Evolutionary conservation across 2,329 filamentous ascomycete genomes (phyloP), one percentile per base, ranked within the genome.

Genomic region (Capronia coronata): DNA sequence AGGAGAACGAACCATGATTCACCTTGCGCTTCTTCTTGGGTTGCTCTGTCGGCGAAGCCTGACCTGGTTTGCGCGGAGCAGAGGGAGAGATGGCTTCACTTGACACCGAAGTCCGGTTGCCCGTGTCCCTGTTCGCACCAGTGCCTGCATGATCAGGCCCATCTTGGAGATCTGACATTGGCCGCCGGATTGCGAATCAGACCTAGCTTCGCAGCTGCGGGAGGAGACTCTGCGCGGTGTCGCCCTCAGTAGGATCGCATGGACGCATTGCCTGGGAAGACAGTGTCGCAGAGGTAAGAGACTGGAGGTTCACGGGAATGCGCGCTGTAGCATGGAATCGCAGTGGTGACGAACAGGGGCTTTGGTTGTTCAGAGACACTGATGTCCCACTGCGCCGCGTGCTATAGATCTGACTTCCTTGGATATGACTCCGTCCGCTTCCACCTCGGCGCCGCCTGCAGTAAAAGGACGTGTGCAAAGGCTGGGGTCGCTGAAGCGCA

Each of bases 21-120:
- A 91, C 86, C 74, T 91, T 91, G 75, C 86, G 84, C 71, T 86
- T 79, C 76, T 89, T 90, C 74, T 87, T 90, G 42, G 84, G 82
- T 66, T 80, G 86, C 68, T 78, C 76, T 59, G 71, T 48, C 2
- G 42, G 46, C 11, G 56, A 57, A n/a, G 56, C 48, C 41, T 57
- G 56, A 38, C 39, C 48, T 11, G 51, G 49, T 22, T 51, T 59
- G 35, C 49, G 49, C 19, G 51, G 38, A 45, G 45, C 45, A 35
- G 45, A 32, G n/a, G 56, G 55, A 42, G 58, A 54, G n/a, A 43
- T 40, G 43, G 51, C 48, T 29, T 56, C 56, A 49, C 48, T 51
- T 32, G 56, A 52, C 25, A 49, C 43, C 38, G 58, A 55, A 35
- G 47, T 51, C 34, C 51, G 56, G 37, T 42, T 47, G 21, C 58